Evolutionary conservation across 176 grass and related monocot species (phyloP).

Genomic region (Oryza nivara): DNA sequence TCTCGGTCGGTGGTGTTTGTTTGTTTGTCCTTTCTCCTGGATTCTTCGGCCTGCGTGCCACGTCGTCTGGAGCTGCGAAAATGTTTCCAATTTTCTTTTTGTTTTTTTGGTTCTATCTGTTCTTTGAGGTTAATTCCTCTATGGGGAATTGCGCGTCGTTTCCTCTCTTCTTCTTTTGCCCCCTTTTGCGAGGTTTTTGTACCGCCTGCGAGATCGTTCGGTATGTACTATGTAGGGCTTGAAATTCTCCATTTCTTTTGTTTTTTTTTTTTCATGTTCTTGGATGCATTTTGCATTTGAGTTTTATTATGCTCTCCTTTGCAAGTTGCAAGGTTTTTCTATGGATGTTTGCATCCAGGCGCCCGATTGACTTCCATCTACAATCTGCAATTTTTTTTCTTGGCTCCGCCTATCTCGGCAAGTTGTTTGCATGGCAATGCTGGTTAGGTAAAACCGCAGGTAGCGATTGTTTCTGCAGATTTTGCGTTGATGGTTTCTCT

Average conservation of each 20-base stretch:
- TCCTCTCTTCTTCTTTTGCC: background rate
- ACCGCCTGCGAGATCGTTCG: background rate
- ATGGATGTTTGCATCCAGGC: slow-evolving; percentile 6
- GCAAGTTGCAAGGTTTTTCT: background rate
- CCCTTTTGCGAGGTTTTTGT: slow-evolving; percentile 8
- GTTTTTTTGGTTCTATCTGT: background rate
- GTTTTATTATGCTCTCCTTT: background rate
- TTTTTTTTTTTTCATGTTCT: too few species aligned
- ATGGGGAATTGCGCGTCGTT: slow-evolving; percentile 16
- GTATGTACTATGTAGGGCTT: background rate
- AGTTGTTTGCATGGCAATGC: slow-evolving; percentile 36
- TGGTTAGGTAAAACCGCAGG: slow-evolving; percentile 1
- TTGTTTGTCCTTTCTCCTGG: background rate
- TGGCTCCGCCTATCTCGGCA: background rate
- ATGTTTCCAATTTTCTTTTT: background rate
- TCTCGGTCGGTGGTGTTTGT: background rate
- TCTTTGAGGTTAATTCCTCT: slow-evolving; percentile 2
- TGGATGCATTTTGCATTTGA: slow-evolving; percentile 15
- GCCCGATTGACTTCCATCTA: background rate
- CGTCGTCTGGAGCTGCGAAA: background rate
- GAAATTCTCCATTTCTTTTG: background rate
- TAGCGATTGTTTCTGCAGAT: background rate
- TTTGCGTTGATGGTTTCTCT: background rate
- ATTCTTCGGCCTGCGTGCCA: background rate
- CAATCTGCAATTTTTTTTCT: slow-evolving; percentile 12